Evolutionary conservation across 2,329 filamentous ascomycete genomes (phyloP).

Genomic region (Nigrospora osmanthi): DNA sequence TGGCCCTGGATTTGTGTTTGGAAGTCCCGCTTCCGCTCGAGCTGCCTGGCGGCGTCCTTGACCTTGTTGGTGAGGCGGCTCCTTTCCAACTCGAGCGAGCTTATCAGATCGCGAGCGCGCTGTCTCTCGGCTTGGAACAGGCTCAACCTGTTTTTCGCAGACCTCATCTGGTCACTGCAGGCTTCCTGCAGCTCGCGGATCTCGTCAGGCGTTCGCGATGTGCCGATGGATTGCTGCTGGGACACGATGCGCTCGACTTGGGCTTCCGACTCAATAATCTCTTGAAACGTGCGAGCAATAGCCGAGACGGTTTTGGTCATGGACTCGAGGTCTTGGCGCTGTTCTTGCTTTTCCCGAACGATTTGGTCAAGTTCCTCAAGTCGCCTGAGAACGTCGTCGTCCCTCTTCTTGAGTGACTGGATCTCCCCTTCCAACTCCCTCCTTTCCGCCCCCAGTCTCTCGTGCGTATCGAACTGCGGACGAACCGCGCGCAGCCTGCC

Average conservation of each 20-base stretch:
- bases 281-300: constrained; percentile 64
- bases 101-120: constrained; percentile 59
- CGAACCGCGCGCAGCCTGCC: constrained; percentile 54
- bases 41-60: constrained; percentile 59
- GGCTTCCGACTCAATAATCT: constrained; percentile 62
- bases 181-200: constrained; percentile 70
- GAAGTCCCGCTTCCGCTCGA: constrained; percentile 74
- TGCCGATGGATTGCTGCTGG: constrained; percentile 62
- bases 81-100: constrained; percentile 65
- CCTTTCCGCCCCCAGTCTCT: constrained; percentile 63
- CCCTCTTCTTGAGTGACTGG: constrained; percentile 52
- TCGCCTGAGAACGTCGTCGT: constrained; percentile 48
- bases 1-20: constrained; percentile 65
- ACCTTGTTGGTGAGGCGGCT: constrained; percentile 70
- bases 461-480: constrained; percentile 66
- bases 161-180: constrained; percentile 59
- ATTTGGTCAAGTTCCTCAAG: constrained; percentile 61
- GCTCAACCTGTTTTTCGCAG: constrained; percentile 53
- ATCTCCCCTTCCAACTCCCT: constrained; percentile 60
- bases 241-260: constrained; percentile 70
- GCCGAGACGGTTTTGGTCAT: constrained; percentile 68
- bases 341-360: constrained; percentile 56
- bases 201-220: constrained; percentile 67
- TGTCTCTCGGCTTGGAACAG: constrained; percentile 66
- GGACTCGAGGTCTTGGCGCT: constrained; percentile 65